Evolutionary conservation across 768 basidiomycete species (phyloP).

Genomic region (Lactarius trivialis): DNA sequence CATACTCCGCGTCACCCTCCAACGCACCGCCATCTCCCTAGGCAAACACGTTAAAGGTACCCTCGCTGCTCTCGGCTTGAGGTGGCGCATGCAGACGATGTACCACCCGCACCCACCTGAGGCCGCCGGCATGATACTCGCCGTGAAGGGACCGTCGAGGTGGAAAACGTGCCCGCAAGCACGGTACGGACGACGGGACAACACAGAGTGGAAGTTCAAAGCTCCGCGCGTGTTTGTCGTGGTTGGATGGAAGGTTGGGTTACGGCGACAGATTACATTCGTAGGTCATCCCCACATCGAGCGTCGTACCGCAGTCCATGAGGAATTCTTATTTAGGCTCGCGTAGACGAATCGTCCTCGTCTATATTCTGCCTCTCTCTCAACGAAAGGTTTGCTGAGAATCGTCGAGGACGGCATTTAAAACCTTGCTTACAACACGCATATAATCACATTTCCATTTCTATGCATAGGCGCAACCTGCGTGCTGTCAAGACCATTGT

Average conservation of each 20-base stretch:
- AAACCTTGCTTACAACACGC: too few relatives aligned
- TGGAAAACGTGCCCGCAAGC: constrained; percentile 70
- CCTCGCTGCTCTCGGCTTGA: constrained; percentile 38
- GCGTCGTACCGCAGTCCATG: not conserved
- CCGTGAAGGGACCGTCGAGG: constrained; percentile 82
- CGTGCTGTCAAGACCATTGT: too few relatives aligned
- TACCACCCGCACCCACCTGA: constrained; percentile 65
- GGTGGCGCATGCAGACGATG: too few relatives aligned
- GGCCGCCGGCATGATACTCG: constrained; percentile 77
- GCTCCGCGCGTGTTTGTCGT: constrained; percentile 65
- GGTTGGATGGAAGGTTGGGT: constrained; percentile 28
- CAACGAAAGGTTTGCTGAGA: too few relatives aligned
- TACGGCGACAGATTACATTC: not conserved
- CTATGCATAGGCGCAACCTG: too few relatives aligned
- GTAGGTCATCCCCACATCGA: not conserved
- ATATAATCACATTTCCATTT: not conserved
- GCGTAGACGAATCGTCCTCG: not conserved
- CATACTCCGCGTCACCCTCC: constrained; percentile 90
- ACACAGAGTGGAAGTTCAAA: constrained; percentile 58
- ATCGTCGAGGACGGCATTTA: not conserved
- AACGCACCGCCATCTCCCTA: too few relatives aligned
- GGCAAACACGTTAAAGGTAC: constrained; percentile 64
- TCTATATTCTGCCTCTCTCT: not conserved
- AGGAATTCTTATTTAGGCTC: too few relatives aligned
- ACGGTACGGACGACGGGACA: constrained; percentile 61